Evolutionary conservation across 2,329 filamentous ascomycete species (phyloP).

Genomic region (Cercospora sp.): DNA sequence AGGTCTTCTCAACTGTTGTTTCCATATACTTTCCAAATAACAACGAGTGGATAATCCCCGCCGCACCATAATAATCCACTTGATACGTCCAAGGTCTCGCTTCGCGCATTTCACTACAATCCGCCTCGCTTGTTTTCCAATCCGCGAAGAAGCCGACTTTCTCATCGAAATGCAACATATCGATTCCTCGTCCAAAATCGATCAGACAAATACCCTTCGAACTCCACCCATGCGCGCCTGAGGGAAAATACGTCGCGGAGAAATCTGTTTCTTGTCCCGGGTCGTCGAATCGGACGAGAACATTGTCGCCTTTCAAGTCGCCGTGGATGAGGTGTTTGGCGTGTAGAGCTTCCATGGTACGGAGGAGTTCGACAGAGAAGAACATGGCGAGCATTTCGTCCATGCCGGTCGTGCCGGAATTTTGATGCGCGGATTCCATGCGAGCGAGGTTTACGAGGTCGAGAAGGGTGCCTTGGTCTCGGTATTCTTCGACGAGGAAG

Average conservation of each 20-base stretch:
- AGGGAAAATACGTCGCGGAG: conserved; percentile 66
- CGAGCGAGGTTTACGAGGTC: conserved; percentile 89
- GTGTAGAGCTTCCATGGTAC: conserved; percentile 86
- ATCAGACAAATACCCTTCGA: conserved; percentile 81
- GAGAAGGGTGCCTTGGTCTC: conserved; percentile 88
- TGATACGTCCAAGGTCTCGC: conserved; percentile 95
- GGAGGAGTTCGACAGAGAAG: conserved; percentile 86
- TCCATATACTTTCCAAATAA: conserved; percentile 96
- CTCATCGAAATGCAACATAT: conserved; percentile 79
- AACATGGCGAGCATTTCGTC: conserved; percentile 94
- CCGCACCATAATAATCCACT: conserved; percentile 92
- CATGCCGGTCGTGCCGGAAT: conserved; percentile 62
- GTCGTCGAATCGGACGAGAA: conserved; percentile 77
- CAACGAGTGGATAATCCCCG: conserved; percentile 81
- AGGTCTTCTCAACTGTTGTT: conserved; percentile 55
- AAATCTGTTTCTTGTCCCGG: conserved; percentile 49
- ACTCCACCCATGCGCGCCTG: conserved; percentile 76
- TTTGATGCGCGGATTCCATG: conserved; percentile 46
- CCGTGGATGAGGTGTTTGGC: conserved; percentile 79
- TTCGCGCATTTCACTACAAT: conserved; percentile 95
- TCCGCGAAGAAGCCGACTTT: conserved; percentile 89
- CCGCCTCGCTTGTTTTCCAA: conserved; percentile 83
- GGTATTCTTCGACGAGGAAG: conserved; percentile 84
- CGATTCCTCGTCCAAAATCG: conserved; percentile 91
- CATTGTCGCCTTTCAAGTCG: conserved; percentile 94